Percentiles rank a stretch among this genome's conserved stretches.
phyloP scores from a whole-genome alignment of 495 filamentous ascomycete species.

The Rhypophila decipiens region DNA sequence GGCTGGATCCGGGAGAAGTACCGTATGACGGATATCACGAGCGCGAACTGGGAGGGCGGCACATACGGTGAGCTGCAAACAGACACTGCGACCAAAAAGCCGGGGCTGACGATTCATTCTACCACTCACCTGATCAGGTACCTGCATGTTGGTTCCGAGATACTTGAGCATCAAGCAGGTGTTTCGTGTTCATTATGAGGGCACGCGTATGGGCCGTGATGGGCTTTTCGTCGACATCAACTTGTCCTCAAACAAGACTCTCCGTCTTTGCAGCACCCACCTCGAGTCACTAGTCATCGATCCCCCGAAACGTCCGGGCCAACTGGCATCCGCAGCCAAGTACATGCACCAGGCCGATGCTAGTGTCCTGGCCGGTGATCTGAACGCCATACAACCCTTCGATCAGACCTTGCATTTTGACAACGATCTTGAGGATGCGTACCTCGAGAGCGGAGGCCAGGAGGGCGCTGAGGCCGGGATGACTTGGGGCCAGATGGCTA shows the following conservation, averaged over 20 bases:
- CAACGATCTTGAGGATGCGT: slow-evolving; percentile 46
- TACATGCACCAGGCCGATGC: slow-evolving; percentile 26
- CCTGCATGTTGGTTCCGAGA: slow-evolving; percentile 44
- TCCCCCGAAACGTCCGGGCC: slow-evolving; percentile 37
- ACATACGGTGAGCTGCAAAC: slow-evolving; percentile 10
- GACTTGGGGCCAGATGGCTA: slow-evolving; percentile 52
- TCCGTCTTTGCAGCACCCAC: slow-evolving; percentile 49
- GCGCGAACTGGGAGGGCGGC: slow-evolving; percentile 6
- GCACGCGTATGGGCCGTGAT: slow-evolving; percentile 42
- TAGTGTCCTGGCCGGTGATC: slow-evolving; percentile 37
- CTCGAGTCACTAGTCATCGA: slow-evolving; percentile 42
- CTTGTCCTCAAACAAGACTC: slow-evolving; percentile 9
- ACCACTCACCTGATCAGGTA: too few relatives aligned
- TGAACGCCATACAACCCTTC: slow-evolving; percentile 50
- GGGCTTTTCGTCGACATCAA: slow-evolving; percentile 45
- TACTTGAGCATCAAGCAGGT: slow-evolving; percentile 30
- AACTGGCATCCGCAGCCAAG: slow-evolving; percentile 32
- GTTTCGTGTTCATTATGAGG: slow-evolving; percentile 40
- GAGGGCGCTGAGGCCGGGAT: slow-evolving; percentile 45
- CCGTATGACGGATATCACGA: slow-evolving; percentile 39
- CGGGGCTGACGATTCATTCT: too few relatives aligned
- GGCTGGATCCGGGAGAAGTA: slow-evolving; percentile 41
- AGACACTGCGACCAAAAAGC: too few relatives aligned
- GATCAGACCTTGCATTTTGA: slow-evolving; percentile 40
- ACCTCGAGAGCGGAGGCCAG: slow-evolving; percentile 41